phyloP scores from a whole-genome alignment of 148 eudicot species.

The Fallopia convolvulus region DNA sequence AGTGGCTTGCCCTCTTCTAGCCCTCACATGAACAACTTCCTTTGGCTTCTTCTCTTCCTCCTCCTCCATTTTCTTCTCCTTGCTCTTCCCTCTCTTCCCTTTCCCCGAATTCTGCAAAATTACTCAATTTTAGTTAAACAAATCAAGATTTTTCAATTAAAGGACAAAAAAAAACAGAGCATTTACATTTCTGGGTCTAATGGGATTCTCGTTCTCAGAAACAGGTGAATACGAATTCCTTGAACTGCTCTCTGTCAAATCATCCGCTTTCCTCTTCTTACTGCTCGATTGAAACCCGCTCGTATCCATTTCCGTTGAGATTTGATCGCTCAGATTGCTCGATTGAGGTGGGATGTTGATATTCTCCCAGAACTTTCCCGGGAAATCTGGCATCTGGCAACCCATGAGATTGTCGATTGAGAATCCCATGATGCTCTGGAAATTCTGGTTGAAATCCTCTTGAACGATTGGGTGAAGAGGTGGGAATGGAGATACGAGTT shows the following conservation, averaged over 20 bases:
- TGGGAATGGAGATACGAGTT: conserved; percentile 20
- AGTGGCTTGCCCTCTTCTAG: conserved; percentile 84
- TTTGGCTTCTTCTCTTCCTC: conserved; percentile 35
- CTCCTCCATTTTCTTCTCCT: conserved; percentile 16
- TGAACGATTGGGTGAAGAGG: conserved; percentile 19
- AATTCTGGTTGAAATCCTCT: conserved; percentile 20
- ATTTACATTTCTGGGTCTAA: conserved; percentile 35
- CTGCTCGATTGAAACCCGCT: conserved; percentile 15
- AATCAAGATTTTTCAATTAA: background rate
- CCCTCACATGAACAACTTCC: conserved; percentile 84
- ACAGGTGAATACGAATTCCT: conserved; percentile 29
- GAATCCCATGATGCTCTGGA: conserved; percentile 33
- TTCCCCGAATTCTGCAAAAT: conserved; percentile 7
- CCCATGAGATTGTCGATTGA: conserved; percentile 27
- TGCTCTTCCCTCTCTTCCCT: conserved; percentile 40
- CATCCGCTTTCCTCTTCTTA: conserved; percentile 47
- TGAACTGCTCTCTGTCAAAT: conserved; percentile 35
- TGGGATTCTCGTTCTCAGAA: conserved; percentile 27
- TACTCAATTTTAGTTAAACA: background rate
- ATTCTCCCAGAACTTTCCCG: conserved; percentile 1
- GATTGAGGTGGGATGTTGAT: conserved; percentile 12
- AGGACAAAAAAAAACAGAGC: background rate
- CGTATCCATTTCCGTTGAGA: conserved; percentile 17
- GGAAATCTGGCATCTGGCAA: conserved; percentile 2
- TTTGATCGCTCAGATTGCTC: conserved; percentile 20